These are phyloP conservation scores for Umbellularia californica DNA, from an alignment of 164 flowering plant genomes.

Conservation along the genomic window DNA sequence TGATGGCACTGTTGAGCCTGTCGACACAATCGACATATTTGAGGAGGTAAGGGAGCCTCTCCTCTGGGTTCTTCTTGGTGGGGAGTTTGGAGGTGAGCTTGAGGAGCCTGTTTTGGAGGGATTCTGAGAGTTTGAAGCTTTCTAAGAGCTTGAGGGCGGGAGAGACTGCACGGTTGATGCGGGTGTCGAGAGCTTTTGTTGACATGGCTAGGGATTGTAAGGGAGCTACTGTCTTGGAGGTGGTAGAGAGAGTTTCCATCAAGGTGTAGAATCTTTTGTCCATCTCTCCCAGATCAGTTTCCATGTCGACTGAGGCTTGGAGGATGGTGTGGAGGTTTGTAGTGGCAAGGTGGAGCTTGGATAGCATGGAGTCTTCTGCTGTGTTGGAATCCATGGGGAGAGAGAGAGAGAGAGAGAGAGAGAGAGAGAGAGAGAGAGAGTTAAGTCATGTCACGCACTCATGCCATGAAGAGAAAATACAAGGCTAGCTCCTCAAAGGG, in stretches of 20 bases:
- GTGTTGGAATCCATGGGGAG: conserved; percentile 18
- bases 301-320: conserved; percentile 26
- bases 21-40: conserved; percentile 50
- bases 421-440: not conserved
- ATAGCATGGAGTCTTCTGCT: conserved; percentile 19
- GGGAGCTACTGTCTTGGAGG: conserved; percentile 46
- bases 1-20: conserved; percentile 33
- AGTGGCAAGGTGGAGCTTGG: conserved; percentile 39
- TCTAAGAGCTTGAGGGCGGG: conserved; percentile 54
- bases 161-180: conserved; percentile 61
- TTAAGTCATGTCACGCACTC: no score
- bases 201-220: conserved; percentile 56
- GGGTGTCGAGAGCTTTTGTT: conserved; percentile 53
- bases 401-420: conserved; percentile 12
- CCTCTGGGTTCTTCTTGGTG: conserved; percentile 15
- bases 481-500: no score
- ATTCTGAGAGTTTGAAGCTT: conserved; percentile 47
- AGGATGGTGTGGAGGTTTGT: conserved; percentile 44
- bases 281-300: conserved; percentile 30
- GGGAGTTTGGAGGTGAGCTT: conserved; percentile 30
- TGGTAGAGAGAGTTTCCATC: conserved; percentile 27
- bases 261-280: conserved; percentile 33
- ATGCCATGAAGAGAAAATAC: not conserved
- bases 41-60: conserved; percentile 32
- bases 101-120: conserved; percentile 47